A percentile compares a stretch with the other conserved stretches of the same genome.
These are phyloP conservation scores for Termitomyces sp. DNA, from an alignment of 768 basidiomycete species.

Conservation along the genomic window DNA sequence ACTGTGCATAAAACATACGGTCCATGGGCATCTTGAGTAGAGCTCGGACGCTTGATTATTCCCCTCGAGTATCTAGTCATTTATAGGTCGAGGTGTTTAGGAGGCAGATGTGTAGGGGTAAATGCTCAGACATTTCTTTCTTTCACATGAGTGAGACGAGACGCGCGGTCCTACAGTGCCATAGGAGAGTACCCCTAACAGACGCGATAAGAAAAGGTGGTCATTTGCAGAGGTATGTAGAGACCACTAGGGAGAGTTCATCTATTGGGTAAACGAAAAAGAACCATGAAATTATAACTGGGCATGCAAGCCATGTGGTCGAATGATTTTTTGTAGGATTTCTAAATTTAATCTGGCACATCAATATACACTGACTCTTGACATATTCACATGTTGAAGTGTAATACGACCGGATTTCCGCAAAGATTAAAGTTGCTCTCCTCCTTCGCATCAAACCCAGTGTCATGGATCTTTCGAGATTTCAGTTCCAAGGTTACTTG, in stretches of 20 bases:
- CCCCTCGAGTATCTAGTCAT: neutral
- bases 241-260: no score
- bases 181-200: neutral
- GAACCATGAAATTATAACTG: no score
- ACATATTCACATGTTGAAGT: neutral
- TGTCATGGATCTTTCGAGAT: no score
- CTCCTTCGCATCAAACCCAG: neutral
- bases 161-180: neutral
- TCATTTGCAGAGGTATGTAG: neutral
- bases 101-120: neutral
- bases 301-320: neutral
- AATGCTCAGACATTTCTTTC: neutral
- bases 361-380: neutral
- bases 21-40: neutral
- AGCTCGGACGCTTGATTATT: no score
- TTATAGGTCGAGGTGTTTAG: neutral
- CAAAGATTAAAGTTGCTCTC: neutral
- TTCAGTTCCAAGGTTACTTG: no score
- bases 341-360: neutral
- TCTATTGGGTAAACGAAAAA: no score
- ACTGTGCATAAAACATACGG: no score
- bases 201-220: neutral
- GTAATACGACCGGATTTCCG: neutral
- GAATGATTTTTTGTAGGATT: neutral
- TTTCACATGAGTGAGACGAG: neutral